Base-by-base conservation (phyloP, 1,139 yeast species). In the Yamadazyma trypodendri region DNA sequence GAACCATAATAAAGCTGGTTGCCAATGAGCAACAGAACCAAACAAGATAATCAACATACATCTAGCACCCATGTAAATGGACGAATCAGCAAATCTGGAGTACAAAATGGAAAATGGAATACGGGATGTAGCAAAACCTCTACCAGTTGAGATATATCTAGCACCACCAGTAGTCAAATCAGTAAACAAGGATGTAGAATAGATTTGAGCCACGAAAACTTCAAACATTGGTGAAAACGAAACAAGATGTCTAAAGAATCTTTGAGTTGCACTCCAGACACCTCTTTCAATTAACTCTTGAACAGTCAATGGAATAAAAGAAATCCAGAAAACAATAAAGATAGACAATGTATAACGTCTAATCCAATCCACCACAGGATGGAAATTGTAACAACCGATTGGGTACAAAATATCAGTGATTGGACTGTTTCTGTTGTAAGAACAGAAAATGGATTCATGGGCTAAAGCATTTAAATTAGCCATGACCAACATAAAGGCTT, bases 81-180 rank as follows among this genome's bases (percentile, higher is more conserved):
- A 89, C 31, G 96, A 89, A 51, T 92, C 95, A 44, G 98, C 97
- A 69, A 94, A 92, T 67, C 98, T 85, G 32, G 97, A 86, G 64
- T 88, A 92, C 63, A 92, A 72, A 40, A 92, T 94, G 32, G 96
- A 84, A 72, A 94, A 92, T 50, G 97, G 97, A 59, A 90, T 90
- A 75, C 98, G 88, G 13, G 97, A 92, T 49, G 97, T 92, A 30
- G 98, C 98, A 61, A 92, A 89, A 66, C 97, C 97, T 81, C 98
- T 88, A 68, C 98, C 98, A 40, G 98, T 92, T 42, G 97, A 89
- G 61, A 92, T 92, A 74, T 92, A 92, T 68, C 97, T 86, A 49
- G 98, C 99, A 75, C 99, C 99, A 72, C 99, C 99, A 61, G 90
- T 92, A 44, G 96, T 79, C 71, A 92, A 75, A 73, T 92, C 97